Conservation (phyloP, 805 yeast species). For the Nakazawaea ernobii region DNA sequence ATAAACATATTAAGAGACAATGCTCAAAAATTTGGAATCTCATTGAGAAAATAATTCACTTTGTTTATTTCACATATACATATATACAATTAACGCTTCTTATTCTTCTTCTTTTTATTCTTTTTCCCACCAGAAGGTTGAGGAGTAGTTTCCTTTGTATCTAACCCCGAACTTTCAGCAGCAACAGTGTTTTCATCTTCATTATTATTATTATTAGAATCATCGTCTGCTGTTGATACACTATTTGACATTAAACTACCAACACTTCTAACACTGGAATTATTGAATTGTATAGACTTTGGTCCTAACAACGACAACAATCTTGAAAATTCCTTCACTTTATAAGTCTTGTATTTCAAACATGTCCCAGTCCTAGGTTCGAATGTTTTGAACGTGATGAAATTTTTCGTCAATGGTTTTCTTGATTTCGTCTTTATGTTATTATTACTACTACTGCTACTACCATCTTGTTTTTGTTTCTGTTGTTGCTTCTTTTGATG, state of each 20-base stretch:
- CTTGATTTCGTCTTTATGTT: slow-evolving; percentile 11
- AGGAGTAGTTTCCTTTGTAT: slow-evolving; percentile 8
- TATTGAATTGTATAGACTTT: slow-evolving; percentile 41
- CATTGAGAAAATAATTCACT: slow-evolving; percentile 1
- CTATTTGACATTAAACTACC: slow-evolving; percentile 10
- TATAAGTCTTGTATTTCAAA: slow-evolving; percentile 51
- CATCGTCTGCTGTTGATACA: neutral
- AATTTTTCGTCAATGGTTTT: slow-evolving; percentile 16
- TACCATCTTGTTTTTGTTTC: no score
- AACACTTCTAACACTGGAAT: slow-evolving; percentile 10
- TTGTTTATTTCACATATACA: neutral
- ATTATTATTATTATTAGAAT: neutral
- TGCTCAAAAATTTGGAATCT: slow-evolving; percentile 9
- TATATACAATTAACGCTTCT: slow-evolving; percentile 1
- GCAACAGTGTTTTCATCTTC: neutral
- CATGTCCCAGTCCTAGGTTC: slow-evolving; percentile 63
- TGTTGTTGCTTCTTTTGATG: slow-evolving; percentile 18
- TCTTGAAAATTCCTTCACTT: slow-evolving; percentile 69
- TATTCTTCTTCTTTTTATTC: slow-evolving; percentile 6
- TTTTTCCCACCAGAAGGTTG: neutral
- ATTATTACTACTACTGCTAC: no score
- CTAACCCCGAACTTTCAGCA: slow-evolving; percentile 3
- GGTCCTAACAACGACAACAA: slow-evolving; percentile 72
- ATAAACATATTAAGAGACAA: slow-evolving; percentile 6
- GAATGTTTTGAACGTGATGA: slow-evolving; percentile 52